A percentile compares a stretch with the other conserved stretches of the same genome.
phyloP scores from a whole-genome alignment of 371 early-diverging fungal species.

The Zopfochytrium polystomum region DNA sequence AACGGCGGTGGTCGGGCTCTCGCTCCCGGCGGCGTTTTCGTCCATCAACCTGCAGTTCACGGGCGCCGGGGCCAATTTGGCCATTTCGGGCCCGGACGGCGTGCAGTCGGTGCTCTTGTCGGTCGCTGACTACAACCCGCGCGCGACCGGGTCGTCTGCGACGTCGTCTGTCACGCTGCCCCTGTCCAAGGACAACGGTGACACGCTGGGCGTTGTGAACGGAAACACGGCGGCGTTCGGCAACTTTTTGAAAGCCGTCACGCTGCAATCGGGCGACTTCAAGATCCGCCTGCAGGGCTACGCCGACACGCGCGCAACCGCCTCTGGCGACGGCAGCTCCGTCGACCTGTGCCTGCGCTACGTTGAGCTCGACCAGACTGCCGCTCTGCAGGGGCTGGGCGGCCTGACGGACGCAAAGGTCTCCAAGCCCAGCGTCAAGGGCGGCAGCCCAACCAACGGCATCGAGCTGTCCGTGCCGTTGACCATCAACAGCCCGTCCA shows the following conservation, averaged over 20 bases:
- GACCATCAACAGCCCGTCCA: slow-evolving; percentile 15
- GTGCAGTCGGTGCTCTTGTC: neutral
- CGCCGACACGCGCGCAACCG: slow-evolving; percentile 13
- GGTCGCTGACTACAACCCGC: slow-evolving; percentile 1
- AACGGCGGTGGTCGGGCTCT: slow-evolving; percentile 5
- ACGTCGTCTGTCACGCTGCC: neutral
- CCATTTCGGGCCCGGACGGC: neutral
- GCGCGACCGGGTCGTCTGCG: neutral
- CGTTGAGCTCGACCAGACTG: slow-evolving; percentile 1
- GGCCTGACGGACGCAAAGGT: slow-evolving; percentile 2
- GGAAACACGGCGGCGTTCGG: neutral
- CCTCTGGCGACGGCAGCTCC: neutral
- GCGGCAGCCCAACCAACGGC: slow-evolving; percentile 2
- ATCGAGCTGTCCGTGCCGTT: slow-evolving; percentile 9
- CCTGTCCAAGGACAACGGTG: neutral
- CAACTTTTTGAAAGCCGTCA: slow-evolving; percentile 2
- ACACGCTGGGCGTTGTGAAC: neutral
- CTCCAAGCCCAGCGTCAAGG: slow-evolving; percentile 1
- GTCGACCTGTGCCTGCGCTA: slow-evolving; percentile 1
- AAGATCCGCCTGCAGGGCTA: slow-evolving; percentile 1
- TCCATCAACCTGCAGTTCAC: neutral
- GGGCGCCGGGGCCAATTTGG: slow-evolving; percentile 7
- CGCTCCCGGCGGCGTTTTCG: slow-evolving; percentile 10
- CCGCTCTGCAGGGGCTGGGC: slow-evolving; percentile 9
- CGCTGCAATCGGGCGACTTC: neutral